Base-by-base conservation (phyloP, 2,329 filamentous ascomycete genomes). In the Macrophomina phaseolina region DNA sequence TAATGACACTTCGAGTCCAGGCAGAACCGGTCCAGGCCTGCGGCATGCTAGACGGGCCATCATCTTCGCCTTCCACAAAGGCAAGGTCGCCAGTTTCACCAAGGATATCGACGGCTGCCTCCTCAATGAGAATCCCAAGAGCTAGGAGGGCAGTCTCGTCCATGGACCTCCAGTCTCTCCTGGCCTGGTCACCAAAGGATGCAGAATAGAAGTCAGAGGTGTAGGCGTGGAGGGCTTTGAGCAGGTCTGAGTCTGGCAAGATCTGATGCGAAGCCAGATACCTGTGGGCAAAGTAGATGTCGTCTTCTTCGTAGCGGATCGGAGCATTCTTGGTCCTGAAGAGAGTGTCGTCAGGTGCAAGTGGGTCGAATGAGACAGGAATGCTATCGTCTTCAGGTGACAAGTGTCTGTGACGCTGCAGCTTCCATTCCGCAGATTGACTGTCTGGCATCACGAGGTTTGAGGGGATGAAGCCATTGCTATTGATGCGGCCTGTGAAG, bases 131-230 rank as follows among this genome's bases (percentile, higher is more conserved):
- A 58, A 94, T 87, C 1, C 91, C 91, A 72, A 94, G 83, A 0
- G 91, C 90, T 64, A 94, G 80, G 67, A 94, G 81, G 4, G 91
- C 91, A 14, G 90, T 92, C 80, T 92, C 91, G 73, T 94, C 90
- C 86, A 94, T 87, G 76, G 87, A 91, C 69, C 84, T 80, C 70
- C 82, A 85, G 63, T 83, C 80, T 32, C 71, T 70, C 18, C 71
- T 75, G n/a, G 55, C 66, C 1, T 64, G 49, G 40, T 67, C 52
- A 5, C 68, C 66, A 18, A 73, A 78, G 3, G 69, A 68, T 16
- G 49, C 55, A 1, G 70, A 81, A 78, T 92, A 93, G 75, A 88
- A 91, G 66, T 86, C 85, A 64, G 90, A 88, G 1, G 87, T 76
- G 73, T 94, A 93, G 34, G 80, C 80, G 77, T 94, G 91, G 4